phyloP scores from a whole-genome alignment of 768 basidiomycete species.

The Glaciozyma martinii region DNA sequence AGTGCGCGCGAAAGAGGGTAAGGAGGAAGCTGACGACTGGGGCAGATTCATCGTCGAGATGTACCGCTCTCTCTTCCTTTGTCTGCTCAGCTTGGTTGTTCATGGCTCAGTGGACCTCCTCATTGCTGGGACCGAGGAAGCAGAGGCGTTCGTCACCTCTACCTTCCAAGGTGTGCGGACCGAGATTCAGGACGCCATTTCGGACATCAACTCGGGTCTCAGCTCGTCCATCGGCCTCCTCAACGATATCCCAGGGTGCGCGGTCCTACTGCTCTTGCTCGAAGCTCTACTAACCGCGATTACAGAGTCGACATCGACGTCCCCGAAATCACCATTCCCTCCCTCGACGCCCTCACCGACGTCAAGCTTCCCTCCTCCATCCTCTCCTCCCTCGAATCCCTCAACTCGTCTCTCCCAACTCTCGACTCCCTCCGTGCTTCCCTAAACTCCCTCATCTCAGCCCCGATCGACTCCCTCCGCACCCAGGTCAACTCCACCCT shows the following conservation, averaged over 20 bases:
- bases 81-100: conserved; percentile 83
- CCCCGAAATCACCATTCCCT: conserved; percentile 67
- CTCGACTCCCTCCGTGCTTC: conserved; percentile 64
- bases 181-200: conserved; percentile 7
- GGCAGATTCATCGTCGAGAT: conserved; percentile 86
- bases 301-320: conserved; percentile 40
- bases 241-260: conserved; percentile 27
- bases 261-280: rapidly evolving
- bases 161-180: conserved; percentile 8
- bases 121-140: conserved; percentile 74
- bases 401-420: conserved; percentile 74
- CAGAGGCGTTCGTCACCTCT: conserved; percentile 38
- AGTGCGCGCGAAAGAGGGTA: background rate
- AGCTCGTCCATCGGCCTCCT: conserved; percentile 2
- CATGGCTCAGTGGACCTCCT: conserved; percentile 68
- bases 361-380: conserved; percentile 72
- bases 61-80: conserved; percentile 87
- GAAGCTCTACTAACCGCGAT: background rate
- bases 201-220: conserved; percentile 8
- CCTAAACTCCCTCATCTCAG: conserved; percentile 50
- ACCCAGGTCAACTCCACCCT: conserved; percentile 83
- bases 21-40: conserved; percentile 47
- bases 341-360: conserved; percentile 62
- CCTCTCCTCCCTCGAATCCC: conserved; percentile 57
- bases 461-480: conserved; percentile 80